Base-by-base conservation (phyloP, 148 eudicot species). In the Heliamphora exappendiculata region DNA sequence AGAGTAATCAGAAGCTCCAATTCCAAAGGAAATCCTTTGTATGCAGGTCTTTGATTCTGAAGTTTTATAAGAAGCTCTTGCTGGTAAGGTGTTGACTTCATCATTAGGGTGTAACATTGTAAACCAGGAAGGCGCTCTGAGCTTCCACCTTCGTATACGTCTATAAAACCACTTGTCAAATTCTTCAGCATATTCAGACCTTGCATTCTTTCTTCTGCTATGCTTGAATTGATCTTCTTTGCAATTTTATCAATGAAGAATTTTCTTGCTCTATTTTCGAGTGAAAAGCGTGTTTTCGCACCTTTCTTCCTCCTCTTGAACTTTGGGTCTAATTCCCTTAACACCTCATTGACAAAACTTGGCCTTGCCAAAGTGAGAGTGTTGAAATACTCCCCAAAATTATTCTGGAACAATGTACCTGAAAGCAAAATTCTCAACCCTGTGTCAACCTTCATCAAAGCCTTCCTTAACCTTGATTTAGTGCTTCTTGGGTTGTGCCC, bases 401-500 rank as follows among this genome's bases (percentile, higher is more conserved):
- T 95, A 78, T 95, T 95, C 75, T 95, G 99, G 80, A 95, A 95
- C 67, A 95, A 65, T 2, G 99, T 95, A 2, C 99, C 99, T 0
- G 99, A 95, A 3, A 95, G 89, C 62, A 95, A 67, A 75, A 95
- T 88, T 51, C 99, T 82, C 49, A 93, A 85, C 68, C 84, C 81
- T 37, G 99, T 93, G 20, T 87, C 86, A 9, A 93, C 97, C 59
- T 88, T 89, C 99, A 95, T 95, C 50, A 95, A 70, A 12, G 81
- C 99, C 78, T 95, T 95, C 80, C 99, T 82, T 12, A 95, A 80
- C 80, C 99, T 88, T 2, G 99, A 95, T 53, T 93, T 92, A 44
- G 99, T 95, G 80, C 98, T 95, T 82, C 99, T 88, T 0, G 99
- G 99, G 78, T 95, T 95, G 80, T 95, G 99, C 41, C 99, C 99